Conservation (phyloP, 2,329 filamentous ascomycete genomes). For the Fusarium dimerum region DNA sequence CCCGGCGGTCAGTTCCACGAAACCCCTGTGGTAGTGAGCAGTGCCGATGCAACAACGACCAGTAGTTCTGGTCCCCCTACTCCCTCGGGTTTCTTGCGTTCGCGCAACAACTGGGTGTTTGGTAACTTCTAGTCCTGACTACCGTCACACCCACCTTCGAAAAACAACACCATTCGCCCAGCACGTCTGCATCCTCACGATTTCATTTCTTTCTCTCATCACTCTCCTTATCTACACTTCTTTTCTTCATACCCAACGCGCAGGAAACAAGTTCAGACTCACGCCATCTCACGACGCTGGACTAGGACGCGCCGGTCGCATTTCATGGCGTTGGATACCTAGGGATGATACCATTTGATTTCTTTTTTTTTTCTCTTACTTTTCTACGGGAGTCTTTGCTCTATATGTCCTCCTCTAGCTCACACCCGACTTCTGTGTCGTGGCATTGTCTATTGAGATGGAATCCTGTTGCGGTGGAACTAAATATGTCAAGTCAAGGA, state of each 20-base stretch:
- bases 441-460: not conserved
- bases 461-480: not conserved
- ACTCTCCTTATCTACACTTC: conserved; percentile 16
- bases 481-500: too few relatives aligned
- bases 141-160: not conserved
- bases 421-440: not conserved
- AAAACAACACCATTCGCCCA: not conserved
- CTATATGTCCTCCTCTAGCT: too few relatives aligned
- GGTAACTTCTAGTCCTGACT: conserved; percentile 18
- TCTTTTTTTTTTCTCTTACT: not conserved
- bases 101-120: conserved; percentile 27
- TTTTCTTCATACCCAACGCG: conserved; percentile 5
- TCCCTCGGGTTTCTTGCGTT: conserved; percentile 24
- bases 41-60: conserved; percentile 1
- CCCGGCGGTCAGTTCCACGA: conserved; percentile 27
- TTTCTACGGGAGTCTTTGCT: conserved; percentile 3
- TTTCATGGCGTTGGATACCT: conserved; percentile 32
- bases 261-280: not conserved
- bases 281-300: not conserved
- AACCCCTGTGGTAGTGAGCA: conserved; percentile 11
- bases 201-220: conserved; percentile 12
- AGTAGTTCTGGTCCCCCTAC: conserved; percentile 14
- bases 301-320: conserved; percentile 22
- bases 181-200: conserved; percentile 11
- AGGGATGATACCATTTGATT: conserved; percentile 26